Base-by-base conservation (phyloP, 192 early-diverging fungal genomes). In the Coemansia sp. region DNA sequence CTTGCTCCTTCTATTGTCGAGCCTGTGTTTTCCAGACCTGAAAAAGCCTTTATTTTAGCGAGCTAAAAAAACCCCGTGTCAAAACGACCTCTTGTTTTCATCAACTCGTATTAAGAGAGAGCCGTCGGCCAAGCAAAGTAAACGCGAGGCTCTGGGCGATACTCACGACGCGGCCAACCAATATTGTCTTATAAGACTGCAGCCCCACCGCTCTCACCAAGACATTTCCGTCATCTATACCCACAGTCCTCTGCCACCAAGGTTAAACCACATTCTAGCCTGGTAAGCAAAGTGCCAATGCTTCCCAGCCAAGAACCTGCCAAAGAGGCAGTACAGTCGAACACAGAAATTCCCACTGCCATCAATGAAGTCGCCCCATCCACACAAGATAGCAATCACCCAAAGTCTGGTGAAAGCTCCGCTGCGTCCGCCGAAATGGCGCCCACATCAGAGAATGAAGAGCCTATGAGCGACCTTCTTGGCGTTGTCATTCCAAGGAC, bases 401-500 rank as follows among this genome's bases (percentile, higher is more conserved):
- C 18, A 59, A 36, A 36, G 18, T 4, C 57, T 35, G 57, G 9
- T 4, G 34, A 59, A 59, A 15, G 24, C 24, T 5, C 24, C 24
- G n/a, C 57, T 20, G 35, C 33, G 6, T n/a, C 15, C 10, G 18
- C 15, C 34, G 57, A n/a, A 21, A 18, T n/a, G 35, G 12, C 12
- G 18, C 57, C 30, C 35, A 38, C 1, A 14, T 10, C 16, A 18
- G 2, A 34, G 1, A 16, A 58, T 7, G n/a, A 34, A 6, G 33
- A 35, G 30, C 8, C 33, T 20, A 35, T 36, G 34, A 9, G n/a
- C 18, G n/a, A 20, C 56, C 56, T 58, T 1, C 21, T 58, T 35
- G 56, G 56, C 30, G 56, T 35, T 58, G 33, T 58, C 56, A 58
- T 58, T 20, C 56, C 56, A 38, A 58, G 56, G 15, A 36, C 34